Conservation (phyloP, 2,329 filamentous ascomycete genomes). For the Zymoseptoria crescenta region DNA sequence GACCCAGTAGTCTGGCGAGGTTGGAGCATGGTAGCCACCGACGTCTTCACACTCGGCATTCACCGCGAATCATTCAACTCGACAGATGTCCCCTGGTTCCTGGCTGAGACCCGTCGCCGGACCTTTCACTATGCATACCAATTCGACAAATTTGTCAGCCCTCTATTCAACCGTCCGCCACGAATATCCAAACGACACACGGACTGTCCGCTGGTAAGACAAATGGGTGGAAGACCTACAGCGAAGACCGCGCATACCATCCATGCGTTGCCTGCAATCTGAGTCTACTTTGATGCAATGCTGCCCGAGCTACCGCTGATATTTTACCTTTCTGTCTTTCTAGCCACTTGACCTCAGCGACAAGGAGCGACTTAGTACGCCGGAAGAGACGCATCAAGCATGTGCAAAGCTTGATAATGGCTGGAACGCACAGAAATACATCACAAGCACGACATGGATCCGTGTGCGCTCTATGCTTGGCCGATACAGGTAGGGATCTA, state of each 20-base stretch:
- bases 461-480: not conserved
- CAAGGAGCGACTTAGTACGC: conserved; percentile 1
- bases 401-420: conserved; percentile 5
- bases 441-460: conserved; percentile 9
- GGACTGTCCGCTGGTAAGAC: not conserved
- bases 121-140: conserved; percentile 7
- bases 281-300: too few species aligned
- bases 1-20: conserved; percentile 8
- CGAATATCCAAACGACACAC: conserved; percentile 7
- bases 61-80: conserved; percentile 15
- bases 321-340: too few species aligned
- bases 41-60: conserved; percentile 49
- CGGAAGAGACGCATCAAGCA: conserved; percentile 3
- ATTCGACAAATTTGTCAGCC: conserved; percentile 17
- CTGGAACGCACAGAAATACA: conserved; percentile 6
- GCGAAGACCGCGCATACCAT: too few species aligned
- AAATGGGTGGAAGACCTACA: too few species aligned
- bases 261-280: too few species aligned
- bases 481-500: not conserved
- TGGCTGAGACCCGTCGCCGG: conserved; percentile 14
- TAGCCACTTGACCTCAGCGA: conserved; percentile 4
- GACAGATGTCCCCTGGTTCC: conserved; percentile 12
- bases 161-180: conserved; percentile 15
- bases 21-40: conserved; percentile 55
- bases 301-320: too few species aligned